Base-by-base conservation (phyloP, 495 filamentous ascomycete species). In the Podospora appendiculata region DNA sequence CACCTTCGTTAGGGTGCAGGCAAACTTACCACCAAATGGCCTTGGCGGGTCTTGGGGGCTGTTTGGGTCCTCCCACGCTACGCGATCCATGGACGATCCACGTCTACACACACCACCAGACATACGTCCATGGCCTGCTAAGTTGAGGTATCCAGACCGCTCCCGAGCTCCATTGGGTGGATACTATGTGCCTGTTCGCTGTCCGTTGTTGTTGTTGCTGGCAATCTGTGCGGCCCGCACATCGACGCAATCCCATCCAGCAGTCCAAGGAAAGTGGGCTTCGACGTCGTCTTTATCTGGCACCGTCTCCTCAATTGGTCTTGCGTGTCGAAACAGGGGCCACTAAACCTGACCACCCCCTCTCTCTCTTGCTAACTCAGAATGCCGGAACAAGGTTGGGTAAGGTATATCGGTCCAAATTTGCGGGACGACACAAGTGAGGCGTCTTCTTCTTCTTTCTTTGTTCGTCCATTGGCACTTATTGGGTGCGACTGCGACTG, bases 261-360 rank as follows among this genome's bases (percentile, higher is more conserved):
- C 13, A 38, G 36, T 38, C 36, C 36, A 38, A 1, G 36, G 10
- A 38, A 11, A 38, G 36, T 38, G 36, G 36, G 36, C 36, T 11
- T 38, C 36, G 13, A 10, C 8, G 10, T 13, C 13, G 10, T 38
- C 8, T 38, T 25, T 38, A 38, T 38, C 36, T 38, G 36, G 36
- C 36, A 13, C 36, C 13, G 36, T 4, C 41, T 43, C 14, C 14
- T 47, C 13, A 38, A 48, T n/a, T 48, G 46, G 46, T 48, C 32
- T 48, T 39, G 46, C 46, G 46, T 48, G 46, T 48, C 46, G 32
- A 35, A 48, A 36, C 34, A 36, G 16, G 46, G 13, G 16, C 46
- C 46, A 48, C 46, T 48, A 14, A 33, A 47, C 18, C n/a, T 25
- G 9, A 10, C 32, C 41, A 44, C 13, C 10, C 17, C 13, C 13